A percentile compares a stretch with the other conserved stretches of the same genome.
Evolutionary conservation across 768 basidiomycete genomes (phyloP).

Genomic region (Sporobolomyces phaffii): DNA sequence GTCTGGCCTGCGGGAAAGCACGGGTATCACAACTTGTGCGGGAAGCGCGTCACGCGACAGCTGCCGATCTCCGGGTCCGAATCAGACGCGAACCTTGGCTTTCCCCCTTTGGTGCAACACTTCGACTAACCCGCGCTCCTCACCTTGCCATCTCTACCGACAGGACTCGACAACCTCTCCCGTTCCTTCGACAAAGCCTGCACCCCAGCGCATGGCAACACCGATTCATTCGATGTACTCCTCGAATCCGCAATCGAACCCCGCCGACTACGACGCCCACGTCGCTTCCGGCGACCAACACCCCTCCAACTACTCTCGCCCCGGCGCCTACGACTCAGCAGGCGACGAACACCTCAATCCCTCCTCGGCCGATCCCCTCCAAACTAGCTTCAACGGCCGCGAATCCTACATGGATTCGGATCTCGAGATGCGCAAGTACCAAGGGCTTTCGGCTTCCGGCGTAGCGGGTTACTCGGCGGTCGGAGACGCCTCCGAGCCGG

Average conservation of each 20-base stretch:
- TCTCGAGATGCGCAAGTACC: conserved; percentile 39
- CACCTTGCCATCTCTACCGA: neutral
- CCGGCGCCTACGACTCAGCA: conserved; percentile 13
- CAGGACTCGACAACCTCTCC: neutral
- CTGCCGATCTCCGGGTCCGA: neutral
- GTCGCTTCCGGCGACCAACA: neutral
- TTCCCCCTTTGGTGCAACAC: neutral
- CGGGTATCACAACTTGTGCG: neutral
- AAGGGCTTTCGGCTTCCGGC: conserved; percentile 34
- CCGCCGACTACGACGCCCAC: conserved; percentile 19
- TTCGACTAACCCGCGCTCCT: neutral
- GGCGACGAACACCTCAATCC: conserved; percentile 30
- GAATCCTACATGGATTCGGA: conserved; percentile 38
- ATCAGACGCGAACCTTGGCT: too few relatives aligned
- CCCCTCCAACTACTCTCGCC: conserved; percentile 2
- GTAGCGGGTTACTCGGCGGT: conserved; percentile 37
- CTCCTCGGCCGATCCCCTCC: conserved; percentile 18
- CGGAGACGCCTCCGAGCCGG: conserved; percentile 34
- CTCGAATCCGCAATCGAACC: neutral
- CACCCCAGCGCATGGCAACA: conserved; percentile 11
- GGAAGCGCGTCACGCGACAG: neutral
- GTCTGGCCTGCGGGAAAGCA: too few relatives aligned
- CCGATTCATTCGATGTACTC: conserved; percentile 33
- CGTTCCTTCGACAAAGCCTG: neutral
- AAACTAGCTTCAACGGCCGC: conserved; percentile 7